Evolutionary conservation across 2,329 filamentous ascomycete species (phyloP), one percentile per base, ranked within the genome.

Genomic region (Zymoseptoria ardabiliae): DNA sequence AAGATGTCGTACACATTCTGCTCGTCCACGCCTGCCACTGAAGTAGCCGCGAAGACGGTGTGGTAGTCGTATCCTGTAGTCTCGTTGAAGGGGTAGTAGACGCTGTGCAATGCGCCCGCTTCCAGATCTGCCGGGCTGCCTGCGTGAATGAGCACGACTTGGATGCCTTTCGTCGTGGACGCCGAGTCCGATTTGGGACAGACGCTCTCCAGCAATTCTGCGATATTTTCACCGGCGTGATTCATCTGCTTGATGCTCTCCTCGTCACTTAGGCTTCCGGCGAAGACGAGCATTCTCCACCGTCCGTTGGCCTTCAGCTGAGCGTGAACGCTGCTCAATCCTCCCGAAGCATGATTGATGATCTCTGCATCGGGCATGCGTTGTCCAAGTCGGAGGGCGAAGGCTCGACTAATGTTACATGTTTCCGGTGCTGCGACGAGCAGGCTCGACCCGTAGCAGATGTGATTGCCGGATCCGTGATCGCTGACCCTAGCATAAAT

Each of bases 21-120:
- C 22, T n/a, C 28, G 1, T 17, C 19, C 19, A n/a, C 22, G 6
- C 22, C 21, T 3, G 30, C 48, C 25, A 87, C 73, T 0, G 84
- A 83, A 2, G 89, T 69, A 0, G 87, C 72, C 23, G 86, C 84
- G 22, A 88, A 75, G 1, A 82, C 65, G 10, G 72, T 74, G 63
- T 78, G 72, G 28, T 80, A 73, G 0, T 66, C 49, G 19, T 51
- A 10, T 51, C 49, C 49, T 5, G n/a, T 13, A 10, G n/a, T 51
- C 49, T 21, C 21, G 49, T 51, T 19, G 7, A 50, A 13, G 8
- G 54, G 58, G 22, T 56, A 59, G 55, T 55, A 62, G 6, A 53
- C 20, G n/a, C 58, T 30, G 48, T 57, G 52, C 19, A 62, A 60
- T 20, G 49, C 55, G 11, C 21, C 20, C 2, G n/a, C 35, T 22